Conservation (phyloP, 352 stramenopile genomes). For the Globisporangium okanoganense region DNA sequence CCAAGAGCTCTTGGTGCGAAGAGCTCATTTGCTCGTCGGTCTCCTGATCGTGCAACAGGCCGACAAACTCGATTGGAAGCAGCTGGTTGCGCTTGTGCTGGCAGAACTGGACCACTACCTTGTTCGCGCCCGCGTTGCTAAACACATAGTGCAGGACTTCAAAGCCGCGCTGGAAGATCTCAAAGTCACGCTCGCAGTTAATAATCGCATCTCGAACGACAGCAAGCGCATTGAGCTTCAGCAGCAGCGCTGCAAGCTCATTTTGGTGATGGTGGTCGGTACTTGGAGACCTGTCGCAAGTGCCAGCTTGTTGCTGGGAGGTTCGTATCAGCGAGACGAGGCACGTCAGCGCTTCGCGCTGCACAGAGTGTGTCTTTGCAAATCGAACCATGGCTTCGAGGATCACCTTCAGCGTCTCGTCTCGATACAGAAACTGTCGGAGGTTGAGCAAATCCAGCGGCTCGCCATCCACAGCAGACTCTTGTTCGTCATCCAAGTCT, state of each 20-base stretch:
- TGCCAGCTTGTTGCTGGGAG: not conserved
- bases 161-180: constrained; percentile 19
- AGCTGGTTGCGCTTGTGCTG: constrained; percentile 21
- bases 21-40: not conserved
- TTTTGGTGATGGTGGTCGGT: not conserved
- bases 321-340: not conserved
- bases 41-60: not conserved
- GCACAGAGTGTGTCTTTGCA: not conserved
- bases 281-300: not conserved
- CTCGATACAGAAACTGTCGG: constrained; percentile 12
- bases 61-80: constrained; percentile 24
- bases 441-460: constrained; percentile 13
- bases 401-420: constrained; percentile 5
- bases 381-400: constrained; percentile 8
- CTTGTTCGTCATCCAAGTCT: constrained; percentile 2
- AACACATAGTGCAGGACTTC: constrained; percentile 25
- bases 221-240: constrained; percentile 20
- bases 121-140: constrained; percentile 6
- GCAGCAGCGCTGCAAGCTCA: not conserved
- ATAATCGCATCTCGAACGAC: constrained; percentile 18
- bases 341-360: not conserved
- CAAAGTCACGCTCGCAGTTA: constrained; percentile 18
- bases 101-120: constrained; percentile 23
- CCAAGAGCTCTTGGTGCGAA: not conserved
- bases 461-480: not conserved